These are phyloP conservation scores for Xylariaceae sp. DNA, from an alignment of 2,329 filamentous ascomycete species.

Conservation along the genomic window DNA sequence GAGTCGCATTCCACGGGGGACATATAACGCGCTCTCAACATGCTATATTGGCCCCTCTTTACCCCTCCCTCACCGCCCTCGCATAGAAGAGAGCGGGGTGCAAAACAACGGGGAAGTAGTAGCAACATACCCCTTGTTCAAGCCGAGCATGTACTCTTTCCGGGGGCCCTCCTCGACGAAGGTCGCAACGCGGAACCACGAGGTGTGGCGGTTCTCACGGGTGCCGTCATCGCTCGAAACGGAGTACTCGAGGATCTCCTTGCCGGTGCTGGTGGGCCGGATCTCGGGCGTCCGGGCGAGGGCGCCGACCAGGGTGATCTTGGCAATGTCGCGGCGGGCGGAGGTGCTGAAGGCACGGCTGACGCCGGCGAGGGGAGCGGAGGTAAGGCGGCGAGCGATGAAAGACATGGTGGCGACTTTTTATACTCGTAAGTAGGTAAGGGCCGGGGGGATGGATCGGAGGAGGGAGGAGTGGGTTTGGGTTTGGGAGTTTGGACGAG, in stretches of 20 bases:
- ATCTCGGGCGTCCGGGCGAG: conserved; percentile 76
- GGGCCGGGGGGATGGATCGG: conserved; percentile 27
- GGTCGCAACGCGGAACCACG: conserved; percentile 76
- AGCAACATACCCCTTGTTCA: conserved; percentile 77
- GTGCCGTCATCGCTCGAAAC: conserved; percentile 65
- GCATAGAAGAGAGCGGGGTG: conserved; percentile 3
- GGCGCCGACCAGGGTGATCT: conserved; percentile 81
- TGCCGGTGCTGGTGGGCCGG: conserved; percentile 61
- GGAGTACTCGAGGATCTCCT: conserved; percentile 70
- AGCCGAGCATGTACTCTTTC: conserved; percentile 64
- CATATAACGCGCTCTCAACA: no score
- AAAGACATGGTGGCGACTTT: conserved; percentile 34
- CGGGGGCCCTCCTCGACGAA: conserved; percentile 64
- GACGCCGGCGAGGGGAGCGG: conserved; percentile 36
- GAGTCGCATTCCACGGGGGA: no score
- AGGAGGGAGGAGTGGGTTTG: neutral
- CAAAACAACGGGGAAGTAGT: neutral
- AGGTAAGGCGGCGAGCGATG: conserved; percentile 48
- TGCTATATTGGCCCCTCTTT: no score
- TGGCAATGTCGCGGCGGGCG: conserved; percentile 60
- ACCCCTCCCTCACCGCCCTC: neutral
- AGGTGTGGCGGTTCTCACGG: conserved; percentile 67
- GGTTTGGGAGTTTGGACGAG: neutral
- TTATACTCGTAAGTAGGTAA: no score
- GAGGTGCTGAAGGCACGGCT: conserved; percentile 73